Evolutionary conservation across 176 grass and related monocot genomes (phyloP).

Genomic region (Aegilops bicornis): DNA sequence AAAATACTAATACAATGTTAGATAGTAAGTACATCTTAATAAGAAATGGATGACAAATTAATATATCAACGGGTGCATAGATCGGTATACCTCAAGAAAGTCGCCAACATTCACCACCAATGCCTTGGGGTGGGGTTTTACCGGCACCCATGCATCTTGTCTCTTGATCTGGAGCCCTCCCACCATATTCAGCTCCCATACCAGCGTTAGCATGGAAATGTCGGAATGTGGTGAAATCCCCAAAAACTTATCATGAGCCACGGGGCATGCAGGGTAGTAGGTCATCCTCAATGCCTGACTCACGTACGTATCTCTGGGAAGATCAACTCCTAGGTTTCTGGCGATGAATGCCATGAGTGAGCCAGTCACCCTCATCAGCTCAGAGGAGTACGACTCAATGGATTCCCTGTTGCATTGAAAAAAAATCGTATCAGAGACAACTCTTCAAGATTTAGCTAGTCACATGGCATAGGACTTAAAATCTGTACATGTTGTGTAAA

Average conservation of each 20-base stretch:
- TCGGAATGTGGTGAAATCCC: conserved; percentile 46
- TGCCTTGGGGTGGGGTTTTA: conserved; percentile 26
- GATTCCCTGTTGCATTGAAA: conserved; percentile 15
- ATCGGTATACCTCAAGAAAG: conserved; percentile 35
- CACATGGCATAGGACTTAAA: no score
- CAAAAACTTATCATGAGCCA: conserved; percentile 35
- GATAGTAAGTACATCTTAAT: background rate
- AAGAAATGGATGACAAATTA: background rate
- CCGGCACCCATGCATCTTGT: conserved; percentile 22
- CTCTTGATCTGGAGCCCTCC: conserved; percentile 43
- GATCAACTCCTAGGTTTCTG: conserved; percentile 19
- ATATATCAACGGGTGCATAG: no score
- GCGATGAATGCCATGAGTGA: conserved; percentile 26
- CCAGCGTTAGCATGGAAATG: conserved; percentile 21
- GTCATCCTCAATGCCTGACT: conserved; percentile 25
- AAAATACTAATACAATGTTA: background rate
- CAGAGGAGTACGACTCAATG: conserved; percentile 18
- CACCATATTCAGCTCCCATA: conserved; percentile 35
- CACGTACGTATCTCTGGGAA: background rate
- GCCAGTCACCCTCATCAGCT: conserved; percentile 24
- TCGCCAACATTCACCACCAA: conserved; percentile 46
- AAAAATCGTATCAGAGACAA: background rate
- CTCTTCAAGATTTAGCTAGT: no score
- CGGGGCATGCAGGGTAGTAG: conserved; percentile 41
- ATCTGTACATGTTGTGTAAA: background rate